Percentiles rank a stretch among this genome's conserved stretches.
Conservation (phyloP, 2,329 filamentous ascomycete species). For the Arthroderma sp. region DNA sequence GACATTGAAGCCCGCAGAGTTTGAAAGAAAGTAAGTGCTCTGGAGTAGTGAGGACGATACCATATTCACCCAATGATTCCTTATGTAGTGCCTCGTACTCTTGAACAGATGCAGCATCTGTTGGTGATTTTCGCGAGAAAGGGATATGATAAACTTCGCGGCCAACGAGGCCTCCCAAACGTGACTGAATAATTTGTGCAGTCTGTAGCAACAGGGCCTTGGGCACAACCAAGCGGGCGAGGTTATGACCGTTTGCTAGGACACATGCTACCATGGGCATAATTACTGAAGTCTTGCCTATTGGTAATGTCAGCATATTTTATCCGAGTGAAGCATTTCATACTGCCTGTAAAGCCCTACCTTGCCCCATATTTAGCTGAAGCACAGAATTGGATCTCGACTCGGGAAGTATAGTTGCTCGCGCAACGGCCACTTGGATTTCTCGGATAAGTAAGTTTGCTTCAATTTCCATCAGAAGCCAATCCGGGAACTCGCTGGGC, state of each 20-base stretch:
- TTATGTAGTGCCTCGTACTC: slow-evolving; percentile 28
- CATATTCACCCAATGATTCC: slow-evolving; percentile 17
- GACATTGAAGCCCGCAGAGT: slow-evolving; percentile 45
- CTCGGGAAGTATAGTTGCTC: slow-evolving; percentile 43
- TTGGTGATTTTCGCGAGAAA: slow-evolving; percentile 39
- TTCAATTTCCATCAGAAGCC: slow-evolving; percentile 55
- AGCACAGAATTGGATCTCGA: slow-evolving; percentile 45
- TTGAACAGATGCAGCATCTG: slow-evolving; percentile 16
- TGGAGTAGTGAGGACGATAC: slow-evolving; percentile 47
- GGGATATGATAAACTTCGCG: slow-evolving; percentile 45
- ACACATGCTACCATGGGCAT: slow-evolving; percentile 48
- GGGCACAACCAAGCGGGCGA: slow-evolving; percentile 47
- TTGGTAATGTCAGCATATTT: not conserved
- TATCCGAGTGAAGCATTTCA: not conserved
- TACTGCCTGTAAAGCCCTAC: slow-evolving; percentile 16
- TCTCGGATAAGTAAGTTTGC: slow-evolving; percentile 48
- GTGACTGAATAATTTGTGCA: slow-evolving; percentile 40
- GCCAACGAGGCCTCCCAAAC: slow-evolving; percentile 44
- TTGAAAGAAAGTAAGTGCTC: slow-evolving; percentile 55
- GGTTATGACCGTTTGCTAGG: slow-evolving; percentile 37
- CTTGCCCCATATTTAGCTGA: slow-evolving; percentile 57
- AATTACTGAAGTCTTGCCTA: slow-evolving; percentile 52
- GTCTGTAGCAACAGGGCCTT: slow-evolving; percentile 52
- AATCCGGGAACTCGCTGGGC: slow-evolving; percentile 43
- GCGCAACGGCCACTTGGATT: slow-evolving; percentile 50